Evolutionary conservation across 805 yeast species (phyloP), one percentile per base, ranked within the genome.

Genomic region (Saccharomycopsis sp.): DNA sequence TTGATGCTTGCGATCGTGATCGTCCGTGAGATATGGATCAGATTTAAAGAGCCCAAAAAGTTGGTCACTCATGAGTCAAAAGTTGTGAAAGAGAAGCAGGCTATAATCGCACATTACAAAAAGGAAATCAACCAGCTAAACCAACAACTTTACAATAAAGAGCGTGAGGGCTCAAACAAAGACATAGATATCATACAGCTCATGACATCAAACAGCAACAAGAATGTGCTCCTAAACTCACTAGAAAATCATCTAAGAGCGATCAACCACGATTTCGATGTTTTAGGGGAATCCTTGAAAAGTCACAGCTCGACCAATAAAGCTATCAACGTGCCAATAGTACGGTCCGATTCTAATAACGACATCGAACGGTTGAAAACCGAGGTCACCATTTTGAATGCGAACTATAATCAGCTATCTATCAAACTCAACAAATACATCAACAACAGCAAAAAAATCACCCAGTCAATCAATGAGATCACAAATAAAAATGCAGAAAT

Each of bases 401-500:
- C 46, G n/a, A 56, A 44, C 16, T 41, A 29, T 8, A 24, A 18
- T 3, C 52, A 51, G 5, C 21, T 56, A 4, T 16, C 40, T 18
- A 40, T 55, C 18, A 48, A 50, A 24, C 20, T 59, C 12, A 34
- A 29, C 16, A 54, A 59, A 34, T 57, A 59, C 24, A 59, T 21
- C 23, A 34, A 14, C 16, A 59, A 59, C 40, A 57, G 52, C 47
- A 54, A 56, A 16, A 50, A 53, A 41, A 53, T 59, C 20, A 47
- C 57, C 1, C 54, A 57, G 18, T 50, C 59, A 9, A 52, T 59
- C 16, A 59, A 57, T 14, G 62, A 59, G 34, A 56, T 50, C 2
- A 56, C 60, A 8, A 34, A 56, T n/a, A 59, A 59, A 24, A 56
- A 59, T 23, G 56, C 50, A 23, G 57, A 59, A 20, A 59, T 59